Conservation (phyloP, 495 filamentous ascomycete species). For the Neurospora tetrasperma region DNA sequence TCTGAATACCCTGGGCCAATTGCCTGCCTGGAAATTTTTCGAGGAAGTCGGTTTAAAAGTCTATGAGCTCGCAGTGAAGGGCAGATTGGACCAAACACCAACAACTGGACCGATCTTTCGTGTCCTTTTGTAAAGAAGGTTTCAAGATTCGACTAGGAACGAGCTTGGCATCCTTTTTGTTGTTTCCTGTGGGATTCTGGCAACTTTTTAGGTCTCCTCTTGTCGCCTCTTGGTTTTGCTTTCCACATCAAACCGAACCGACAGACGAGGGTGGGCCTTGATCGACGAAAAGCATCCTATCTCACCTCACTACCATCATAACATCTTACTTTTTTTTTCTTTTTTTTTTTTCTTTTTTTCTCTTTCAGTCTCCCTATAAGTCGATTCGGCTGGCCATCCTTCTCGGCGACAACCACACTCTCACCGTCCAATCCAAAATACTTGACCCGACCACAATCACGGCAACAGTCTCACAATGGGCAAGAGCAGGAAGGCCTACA, state of each 20-base stretch:
- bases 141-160: not conserved
- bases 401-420: not conserved
- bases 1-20: not conserved
- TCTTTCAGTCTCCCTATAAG: not conserved
- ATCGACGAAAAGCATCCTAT: not conserved
- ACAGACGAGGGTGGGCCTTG: not conserved
- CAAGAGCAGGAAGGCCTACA: constrained; percentile 90
- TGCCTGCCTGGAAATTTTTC: constrained; percentile 15
- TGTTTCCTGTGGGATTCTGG: not conserved
- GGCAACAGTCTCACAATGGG: constrained; percentile 31
- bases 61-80: not conserved
- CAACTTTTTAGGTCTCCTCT: not conserved
- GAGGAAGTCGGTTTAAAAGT: not conserved
- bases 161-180: not conserved
- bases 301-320: not conserved
- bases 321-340: not conserved
- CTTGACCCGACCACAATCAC: not conserved
- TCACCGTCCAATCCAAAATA: not conserved
- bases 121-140: not conserved
- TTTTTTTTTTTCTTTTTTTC: no score
- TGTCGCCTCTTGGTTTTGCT: not conserved
- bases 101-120: not conserved
- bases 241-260: not conserved
- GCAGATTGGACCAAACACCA: not conserved
- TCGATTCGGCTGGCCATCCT: not conserved